phyloP scores from a whole-genome alignment of 306 rosid species.

The Luffa aegyptiaca region DNA sequence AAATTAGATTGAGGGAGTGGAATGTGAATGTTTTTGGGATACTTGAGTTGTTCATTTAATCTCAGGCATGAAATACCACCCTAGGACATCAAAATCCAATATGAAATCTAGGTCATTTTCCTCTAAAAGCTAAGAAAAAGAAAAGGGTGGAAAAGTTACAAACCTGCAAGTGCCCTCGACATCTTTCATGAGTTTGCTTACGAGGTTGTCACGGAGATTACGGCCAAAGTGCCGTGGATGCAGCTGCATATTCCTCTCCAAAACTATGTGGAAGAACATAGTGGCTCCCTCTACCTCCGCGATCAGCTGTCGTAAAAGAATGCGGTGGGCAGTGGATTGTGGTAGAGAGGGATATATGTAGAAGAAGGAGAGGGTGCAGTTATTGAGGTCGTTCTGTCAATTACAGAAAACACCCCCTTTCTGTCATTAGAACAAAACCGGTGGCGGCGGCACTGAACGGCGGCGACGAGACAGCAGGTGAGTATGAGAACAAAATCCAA shows the following conservation, averaged over 20 bases:
- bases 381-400: no score
- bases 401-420: no score
- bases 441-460: no score
- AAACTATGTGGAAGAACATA: slow-evolving; percentile 86
- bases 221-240: slow-evolving; percentile 96
- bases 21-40: neutral
- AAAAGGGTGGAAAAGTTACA: neutral
- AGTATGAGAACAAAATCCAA: no score
- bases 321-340: no score
- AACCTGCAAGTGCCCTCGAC: slow-evolving; percentile 96
- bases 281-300: neutral
- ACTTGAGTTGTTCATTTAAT: neutral
- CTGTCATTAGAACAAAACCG: no score
- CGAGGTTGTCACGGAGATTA: slow-evolving; percentile 68
- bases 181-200: slow-evolving; percentile 89
- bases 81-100: neutral
- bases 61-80: neutral
- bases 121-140: neutral
- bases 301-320: no score
- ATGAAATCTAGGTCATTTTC: neutral
- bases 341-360: no score
- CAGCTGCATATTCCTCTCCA: slow-evolving; percentile 91
- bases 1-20: no score
- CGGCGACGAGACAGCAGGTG: no score
- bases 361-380: no score